phyloP scores from a whole-genome alignment of 2,329 filamentous ascomycete species.

The Penicillium expansum region DNA sequence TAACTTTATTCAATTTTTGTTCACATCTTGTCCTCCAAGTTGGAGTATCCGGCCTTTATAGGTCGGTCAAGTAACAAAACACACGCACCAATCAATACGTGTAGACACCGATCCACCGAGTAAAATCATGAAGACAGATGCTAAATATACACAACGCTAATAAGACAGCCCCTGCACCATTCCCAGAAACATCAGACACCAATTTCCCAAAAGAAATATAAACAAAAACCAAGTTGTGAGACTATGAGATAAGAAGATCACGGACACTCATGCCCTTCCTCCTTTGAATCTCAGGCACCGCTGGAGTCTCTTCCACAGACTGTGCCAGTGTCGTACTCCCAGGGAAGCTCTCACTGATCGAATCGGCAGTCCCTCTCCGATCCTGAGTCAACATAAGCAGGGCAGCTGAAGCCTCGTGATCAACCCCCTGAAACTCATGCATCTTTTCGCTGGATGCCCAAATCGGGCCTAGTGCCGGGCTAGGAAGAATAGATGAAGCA shows the following conservation, averaged over 20 bases:
- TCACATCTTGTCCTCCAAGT: not conserved
- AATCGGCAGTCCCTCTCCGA: slow-evolving; percentile 54
- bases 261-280: slow-evolving; percentile 55
- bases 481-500: slow-evolving; percentile 36
- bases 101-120: not conserved
- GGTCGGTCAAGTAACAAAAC: not conserved
- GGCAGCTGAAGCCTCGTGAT: slow-evolving; percentile 81
- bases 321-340: not conserved
- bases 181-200: not conserved
- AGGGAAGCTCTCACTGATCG: slow-evolving; percentile 26
- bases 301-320: slow-evolving; percentile 4
- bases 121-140: not conserved
- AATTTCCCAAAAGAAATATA: not conserved
- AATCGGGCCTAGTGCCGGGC: slow-evolving; percentile 35
- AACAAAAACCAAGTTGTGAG: not conserved
- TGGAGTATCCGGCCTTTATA: not conserved
- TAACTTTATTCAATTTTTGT: not conserved
- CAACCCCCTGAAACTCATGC: slow-evolving; percentile 43
- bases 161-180: not conserved
- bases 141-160: not conserved
- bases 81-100: not conserved
- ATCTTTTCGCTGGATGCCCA: slow-evolving; percentile 22
- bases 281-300: slow-evolving; percentile 25
- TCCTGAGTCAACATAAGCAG: slow-evolving; percentile 84
- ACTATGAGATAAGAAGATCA: slow-evolving; percentile 53